phyloP scores from a whole-genome alignment of 2,329 filamentous ascomycete genomes.

The Fusarium keratoplasticum region DNA sequence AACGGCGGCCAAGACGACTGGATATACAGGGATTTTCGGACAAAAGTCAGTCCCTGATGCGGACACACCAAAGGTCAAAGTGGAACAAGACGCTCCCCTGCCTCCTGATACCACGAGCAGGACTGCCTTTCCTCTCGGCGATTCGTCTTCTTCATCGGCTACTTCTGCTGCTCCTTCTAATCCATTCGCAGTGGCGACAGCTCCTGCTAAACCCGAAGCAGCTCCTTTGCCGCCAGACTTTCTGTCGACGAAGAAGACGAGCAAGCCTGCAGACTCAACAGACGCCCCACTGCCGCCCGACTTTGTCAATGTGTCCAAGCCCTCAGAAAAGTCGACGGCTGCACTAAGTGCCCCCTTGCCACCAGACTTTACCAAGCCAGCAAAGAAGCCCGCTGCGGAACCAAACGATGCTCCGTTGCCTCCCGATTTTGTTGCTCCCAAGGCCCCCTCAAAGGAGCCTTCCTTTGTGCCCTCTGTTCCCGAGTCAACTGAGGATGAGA shows the following conservation, averaged over 20 bases:
- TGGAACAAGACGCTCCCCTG: constrained; percentile 55
- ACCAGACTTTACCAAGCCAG: constrained; percentile 23
- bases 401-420: constrained; percentile 55
- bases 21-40: constrained; percentile 42
- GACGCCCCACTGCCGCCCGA: constrained; percentile 50
- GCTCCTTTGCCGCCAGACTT: constrained; percentile 60
- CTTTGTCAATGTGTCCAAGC: constrained; percentile 41
- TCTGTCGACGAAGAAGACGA: constrained; percentile 35
- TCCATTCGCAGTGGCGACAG: constrained; percentile 46
- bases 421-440: constrained; percentile 51
- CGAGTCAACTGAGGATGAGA: constrained; percentile 53
- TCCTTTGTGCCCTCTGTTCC: constrained; percentile 52
- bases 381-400: constrained; percentile 35
- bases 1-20: constrained; percentile 31
- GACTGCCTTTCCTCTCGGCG: constrained; percentile 59
- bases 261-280: constrained; percentile 22
- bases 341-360: constrained; percentile 26
- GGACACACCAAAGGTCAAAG: constrained; percentile 52
- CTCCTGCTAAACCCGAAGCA: constrained; percentile 44
- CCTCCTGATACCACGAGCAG: constrained; percentile 69
- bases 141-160: constrained; percentile 65
- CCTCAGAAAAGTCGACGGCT: constrained; percentile 16
- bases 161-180: constrained; percentile 50
- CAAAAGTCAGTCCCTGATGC: constrained; percentile 30
- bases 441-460: constrained; percentile 46